phyloP scores from a whole-genome alignment of 805 yeast species.

The Candida koratica region DNA sequence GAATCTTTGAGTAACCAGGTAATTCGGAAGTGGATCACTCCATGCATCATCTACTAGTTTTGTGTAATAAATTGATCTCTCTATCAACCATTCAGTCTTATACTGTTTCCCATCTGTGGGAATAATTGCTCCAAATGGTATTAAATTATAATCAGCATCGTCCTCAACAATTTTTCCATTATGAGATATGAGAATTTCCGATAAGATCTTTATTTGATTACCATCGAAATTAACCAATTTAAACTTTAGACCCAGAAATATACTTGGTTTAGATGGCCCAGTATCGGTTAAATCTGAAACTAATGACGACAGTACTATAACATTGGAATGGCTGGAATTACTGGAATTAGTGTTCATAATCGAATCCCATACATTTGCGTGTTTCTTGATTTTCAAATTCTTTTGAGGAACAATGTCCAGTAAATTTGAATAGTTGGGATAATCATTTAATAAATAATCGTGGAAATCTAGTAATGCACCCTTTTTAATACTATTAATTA shows the following conservation, averaged over 20 bases:
- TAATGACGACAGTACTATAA: slow-evolving; percentile 1
- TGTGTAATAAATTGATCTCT: slow-evolving; percentile 62
- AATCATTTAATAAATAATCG: slow-evolving; percentile 34
- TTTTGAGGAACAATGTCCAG: background rate
- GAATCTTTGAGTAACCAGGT: slow-evolving; percentile 14
- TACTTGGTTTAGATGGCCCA: slow-evolving; percentile 2
- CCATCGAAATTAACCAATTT: slow-evolving; percentile 38
- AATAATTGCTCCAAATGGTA: slow-evolving; percentile 12
- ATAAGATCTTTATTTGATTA: slow-evolving; percentile 35
- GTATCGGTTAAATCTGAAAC: background rate
- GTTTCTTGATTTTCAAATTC: slow-evolving; percentile 17
- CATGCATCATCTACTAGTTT: slow-evolving; percentile 52
- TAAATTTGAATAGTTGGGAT: slow-evolving; percentile 11
- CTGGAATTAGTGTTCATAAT: slow-evolving; percentile 26
- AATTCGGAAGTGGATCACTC: slow-evolving; percentile 45
- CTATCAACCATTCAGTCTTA: slow-evolving; percentile 79
- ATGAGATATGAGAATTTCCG: slow-evolving; percentile 43
- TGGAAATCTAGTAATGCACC: slow-evolving; percentile 40
- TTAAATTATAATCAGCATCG: slow-evolving; percentile 7
- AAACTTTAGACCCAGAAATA: slow-evolving; percentile 11
- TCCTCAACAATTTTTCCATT: slow-evolving; percentile 31
- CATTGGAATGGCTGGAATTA: too few species aligned
- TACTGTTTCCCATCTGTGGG: slow-evolving; percentile 19
- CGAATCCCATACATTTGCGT: slow-evolving; percentile 41
- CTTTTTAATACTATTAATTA: slow-evolving; percentile 42